Conservation (phyloP, 805 yeast genomes). For the Nadsonia fulvescens region DNA sequence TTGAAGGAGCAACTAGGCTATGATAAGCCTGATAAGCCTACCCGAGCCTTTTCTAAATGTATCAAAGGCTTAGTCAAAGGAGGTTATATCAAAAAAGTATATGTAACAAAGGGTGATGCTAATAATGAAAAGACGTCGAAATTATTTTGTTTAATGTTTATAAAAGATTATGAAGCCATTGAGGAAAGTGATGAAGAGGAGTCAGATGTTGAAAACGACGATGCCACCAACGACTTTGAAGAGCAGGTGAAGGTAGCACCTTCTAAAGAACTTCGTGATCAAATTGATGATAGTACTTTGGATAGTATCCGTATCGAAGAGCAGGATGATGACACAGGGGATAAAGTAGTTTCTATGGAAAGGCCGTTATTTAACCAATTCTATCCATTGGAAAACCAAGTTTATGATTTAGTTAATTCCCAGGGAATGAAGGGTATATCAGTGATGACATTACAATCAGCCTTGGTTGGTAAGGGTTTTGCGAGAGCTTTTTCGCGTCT, state of each 20-base stretch:
- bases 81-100: constrained; percentile 16
- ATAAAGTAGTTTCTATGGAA: constrained; percentile 3
- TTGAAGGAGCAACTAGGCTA: constrained; percentile 23
- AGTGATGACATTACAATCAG: constrained; percentile 32
- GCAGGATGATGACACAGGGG: constrained; percentile 13
- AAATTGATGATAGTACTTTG: too few relatives aligned
- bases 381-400: constrained; percentile 49
- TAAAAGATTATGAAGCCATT: constrained; percentile 15
- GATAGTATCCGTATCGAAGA: too few relatives aligned
- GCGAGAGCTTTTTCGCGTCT: constrained; percentile 32
- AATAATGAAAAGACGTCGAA: constrained; percentile 8
- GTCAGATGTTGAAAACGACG: constrained; percentile 11
- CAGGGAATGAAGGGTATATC: constrained; percentile 36
- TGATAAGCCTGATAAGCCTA: constrained; percentile 14
- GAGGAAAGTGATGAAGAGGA: constrained; percentile 16
- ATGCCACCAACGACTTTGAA: constrained; percentile 10
- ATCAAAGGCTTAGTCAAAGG: constrained; percentile 13
- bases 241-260: constrained; percentile 13
- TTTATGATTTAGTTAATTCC: constrained; percentile 29
- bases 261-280: too few relatives aligned
- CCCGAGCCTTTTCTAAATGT: constrained; percentile 11
- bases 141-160: constrained; percentile 20
- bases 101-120: constrained; percentile 20
- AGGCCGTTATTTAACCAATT: constrained; percentile 26
- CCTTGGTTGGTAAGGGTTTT: constrained; percentile 37